Conservation (phyloP, 352 stramenopile genomes). For the Phytophthora parvispora region DNA sequence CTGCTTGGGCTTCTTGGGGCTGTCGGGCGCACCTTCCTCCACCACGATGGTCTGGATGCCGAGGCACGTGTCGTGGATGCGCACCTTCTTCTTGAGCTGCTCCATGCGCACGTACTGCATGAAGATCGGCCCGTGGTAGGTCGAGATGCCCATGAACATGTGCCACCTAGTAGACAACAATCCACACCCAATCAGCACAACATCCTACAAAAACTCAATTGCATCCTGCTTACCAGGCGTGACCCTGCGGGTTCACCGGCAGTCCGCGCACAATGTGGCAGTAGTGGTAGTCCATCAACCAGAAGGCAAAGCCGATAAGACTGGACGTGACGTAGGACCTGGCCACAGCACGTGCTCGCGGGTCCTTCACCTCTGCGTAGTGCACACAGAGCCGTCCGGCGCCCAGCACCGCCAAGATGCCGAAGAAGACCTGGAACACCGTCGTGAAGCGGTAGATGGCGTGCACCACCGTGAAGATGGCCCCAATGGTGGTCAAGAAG, state of each 20-base stretch:
- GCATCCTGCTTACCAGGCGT: slow-evolving; percentile 69
- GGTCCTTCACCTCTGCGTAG: slow-evolving; percentile 71
- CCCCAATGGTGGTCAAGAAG: slow-evolving; percentile 64
- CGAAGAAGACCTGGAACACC: slow-evolving; percentile 85
- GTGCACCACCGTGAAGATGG: slow-evolving; percentile 77
- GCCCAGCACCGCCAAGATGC: slow-evolving; percentile 61
- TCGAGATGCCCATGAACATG: slow-evolving; percentile 83
- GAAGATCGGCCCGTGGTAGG: slow-evolving; percentile 84
- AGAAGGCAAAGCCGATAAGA: slow-evolving; percentile 76
- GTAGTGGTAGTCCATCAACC: slow-evolving; percentile 88
- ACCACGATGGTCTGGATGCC: slow-evolving; percentile 81
- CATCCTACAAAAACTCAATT: neutral
- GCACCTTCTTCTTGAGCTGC: slow-evolving; percentile 72
- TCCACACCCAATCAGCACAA: slow-evolving; percentile 9
- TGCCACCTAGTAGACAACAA: slow-evolving; percentile 65
- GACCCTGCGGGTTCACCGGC: slow-evolving; percentile 80
- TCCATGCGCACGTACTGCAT: slow-evolving; percentile 90
- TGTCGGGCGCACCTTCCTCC: slow-evolving; percentile 25
- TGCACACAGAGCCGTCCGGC: slow-evolving; percentile 62
- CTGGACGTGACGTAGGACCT: slow-evolving; percentile 67
- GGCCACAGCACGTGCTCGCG: slow-evolving; percentile 62
- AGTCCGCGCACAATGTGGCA: slow-evolving; percentile 64
- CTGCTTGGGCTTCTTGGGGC: slow-evolving; percentile 43
- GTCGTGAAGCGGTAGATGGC: slow-evolving; percentile 83
- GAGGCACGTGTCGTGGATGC: slow-evolving; percentile 59